These are phyloP conservation scores for Calonectria honghensis DNA, from an alignment of 2,329 filamentous ascomycete genomes.

Conservation along the genomic window DNA sequence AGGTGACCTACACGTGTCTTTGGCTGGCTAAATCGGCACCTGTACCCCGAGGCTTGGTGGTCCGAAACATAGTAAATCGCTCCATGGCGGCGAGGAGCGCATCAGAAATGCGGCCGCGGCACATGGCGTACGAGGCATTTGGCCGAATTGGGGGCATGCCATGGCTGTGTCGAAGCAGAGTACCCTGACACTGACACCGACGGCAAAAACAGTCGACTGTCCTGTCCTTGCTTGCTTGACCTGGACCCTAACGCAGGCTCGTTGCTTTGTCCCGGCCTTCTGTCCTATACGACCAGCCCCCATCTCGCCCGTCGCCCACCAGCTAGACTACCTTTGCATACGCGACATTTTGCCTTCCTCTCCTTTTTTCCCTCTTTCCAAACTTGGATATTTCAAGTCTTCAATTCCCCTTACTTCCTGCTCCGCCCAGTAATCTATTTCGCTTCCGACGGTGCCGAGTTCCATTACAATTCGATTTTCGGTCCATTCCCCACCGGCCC, in stretches of 20 bases:
- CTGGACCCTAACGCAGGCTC: conserved; percentile 17
- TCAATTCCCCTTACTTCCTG: not conserved
- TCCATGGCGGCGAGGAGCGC: not conserved
- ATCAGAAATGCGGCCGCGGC: conserved; percentile 13
- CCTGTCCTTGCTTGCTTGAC: not conserved
- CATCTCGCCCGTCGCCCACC: conserved; percentile 9
- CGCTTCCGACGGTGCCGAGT: conserved; percentile 27
- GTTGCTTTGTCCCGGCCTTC: conserved; percentile 20
- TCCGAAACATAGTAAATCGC: conserved; percentile 32
- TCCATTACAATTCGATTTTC: conserved; percentile 17
- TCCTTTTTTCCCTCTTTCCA: conserved; percentile 17
- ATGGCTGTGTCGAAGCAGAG: not conserved
- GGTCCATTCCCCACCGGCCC: conserved; percentile 38
- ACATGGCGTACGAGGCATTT: conserved; percentile 25
- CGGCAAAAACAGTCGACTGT: conserved; percentile 9
- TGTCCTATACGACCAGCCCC: conserved; percentile 34
- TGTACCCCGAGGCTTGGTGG: conserved; percentile 18
- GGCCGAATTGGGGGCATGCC: conserved; percentile 2
- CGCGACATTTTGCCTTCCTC: conserved; percentile 23
- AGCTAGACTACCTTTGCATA: conserved; percentile 26
- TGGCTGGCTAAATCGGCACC: conserved; percentile 25
- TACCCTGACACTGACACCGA: conserved; percentile 9
- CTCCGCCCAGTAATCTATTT: not conserved
- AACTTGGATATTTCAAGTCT: conserved; percentile 16
- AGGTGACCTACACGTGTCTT: conserved; percentile 42